Evolutionary conservation across 2,329 filamentous ascomycete species (phyloP).

Genomic region (Botrytis deweyae): DNA sequence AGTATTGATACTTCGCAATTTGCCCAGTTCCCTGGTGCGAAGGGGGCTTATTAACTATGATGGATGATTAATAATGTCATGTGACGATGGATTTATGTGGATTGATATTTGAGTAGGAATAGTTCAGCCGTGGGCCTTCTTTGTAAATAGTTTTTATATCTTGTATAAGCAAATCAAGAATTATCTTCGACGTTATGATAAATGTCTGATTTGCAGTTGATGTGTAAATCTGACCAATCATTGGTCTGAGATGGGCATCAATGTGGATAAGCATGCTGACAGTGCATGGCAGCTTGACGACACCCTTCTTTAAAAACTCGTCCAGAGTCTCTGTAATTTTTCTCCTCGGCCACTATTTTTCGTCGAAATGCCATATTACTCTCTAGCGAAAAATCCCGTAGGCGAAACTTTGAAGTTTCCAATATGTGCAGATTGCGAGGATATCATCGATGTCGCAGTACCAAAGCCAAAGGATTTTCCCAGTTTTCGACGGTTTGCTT

Average conservation of each 20-base stretch:
- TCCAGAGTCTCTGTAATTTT: not conserved
- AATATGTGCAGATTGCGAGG: not conserved
- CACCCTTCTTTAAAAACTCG: not conserved
- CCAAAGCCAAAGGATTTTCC: not conserved
- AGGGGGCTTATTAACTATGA: constrained; percentile 12
- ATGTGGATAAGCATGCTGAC: not conserved
- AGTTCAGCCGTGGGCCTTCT: not conserved
- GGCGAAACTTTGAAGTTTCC: not conserved
- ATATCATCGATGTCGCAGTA: not conserved
- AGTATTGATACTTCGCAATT: constrained; percentile 21
- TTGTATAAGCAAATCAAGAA: not conserved
- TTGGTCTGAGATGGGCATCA: not conserved
- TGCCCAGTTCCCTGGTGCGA: constrained; percentile 18
- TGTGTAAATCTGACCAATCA: not conserved
- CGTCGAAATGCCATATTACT: not conserved
- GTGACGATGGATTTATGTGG: not conserved
- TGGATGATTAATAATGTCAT: not conserved
- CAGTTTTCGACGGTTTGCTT: no score
- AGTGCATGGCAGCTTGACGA: not conserved
- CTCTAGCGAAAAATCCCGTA: not conserved
- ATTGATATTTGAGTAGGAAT: not conserved
- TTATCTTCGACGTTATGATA: not conserved
- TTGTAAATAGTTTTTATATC: not conserved
- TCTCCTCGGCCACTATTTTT: not conserved
- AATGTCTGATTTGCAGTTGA: not conserved